Base-by-base conservation (phyloP, 1,284 basidiomycete species). In the Cryptococcus jaspeensis region DNA sequence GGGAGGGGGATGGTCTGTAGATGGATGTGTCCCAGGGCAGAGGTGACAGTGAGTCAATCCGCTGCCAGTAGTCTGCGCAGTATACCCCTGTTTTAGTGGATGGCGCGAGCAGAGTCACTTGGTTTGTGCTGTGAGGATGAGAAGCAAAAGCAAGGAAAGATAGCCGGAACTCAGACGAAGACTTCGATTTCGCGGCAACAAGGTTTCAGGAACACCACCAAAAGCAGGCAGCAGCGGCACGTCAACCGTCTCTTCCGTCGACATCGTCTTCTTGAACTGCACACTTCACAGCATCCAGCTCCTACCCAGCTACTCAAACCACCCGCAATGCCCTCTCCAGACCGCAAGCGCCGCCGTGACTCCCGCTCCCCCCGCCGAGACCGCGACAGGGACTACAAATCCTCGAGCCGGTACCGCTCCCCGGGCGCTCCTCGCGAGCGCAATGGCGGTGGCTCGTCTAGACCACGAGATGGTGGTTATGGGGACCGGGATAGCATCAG, bases 381-480 rank as follows among this genome's bases (percentile, higher is more conserved):
- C 56, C 59, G 20, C 53, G 55, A 40, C 43, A 40, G 13, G 28
- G 62, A 39, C 53, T 55, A 25, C 55, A 50, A 5, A 52, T 51
- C 13, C 25, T 48, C 37, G 11, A 35, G 22, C 28, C 40, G 20
- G 23, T 28, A 28, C 43, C 49, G 20, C 48, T 32, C 52, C 47
- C 39, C 51, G 46, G 39, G 6, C 22, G 56, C 18, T 44, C 48
- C 35, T 35, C 59, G 55, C 13, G 55, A 44, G 11, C 38, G 43
- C n/a, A 38, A 50, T 6, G 42, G 50, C 13, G 47, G 11, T 35
- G 56, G 61, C 49, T 46, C 50, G 45, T 23, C 44, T 3, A 53
- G 57, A 43, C 55, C 44, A 3, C 61, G 66, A 46, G 66, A 65
- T 56, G 57, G 59, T 38, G 64, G 63, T 13, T 65, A 63, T 52